Conservation (phyloP, 148 eudicot genomes). For the Rhododendron ovatum region DNA sequence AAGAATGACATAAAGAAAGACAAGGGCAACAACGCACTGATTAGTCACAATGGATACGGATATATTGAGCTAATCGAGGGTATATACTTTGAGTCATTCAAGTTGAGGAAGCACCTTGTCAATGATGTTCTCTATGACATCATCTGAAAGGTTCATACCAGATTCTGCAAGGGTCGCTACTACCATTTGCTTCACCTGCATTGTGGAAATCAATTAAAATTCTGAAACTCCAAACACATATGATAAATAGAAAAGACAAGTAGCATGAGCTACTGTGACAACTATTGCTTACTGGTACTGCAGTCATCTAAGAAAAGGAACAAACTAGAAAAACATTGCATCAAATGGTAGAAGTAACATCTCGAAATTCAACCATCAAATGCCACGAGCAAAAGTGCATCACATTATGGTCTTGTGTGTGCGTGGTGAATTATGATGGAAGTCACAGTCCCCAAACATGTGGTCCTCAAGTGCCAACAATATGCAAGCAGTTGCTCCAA, state of each 20-base stretch:
- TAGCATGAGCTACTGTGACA: not conserved
- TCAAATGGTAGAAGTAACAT: not conserved
- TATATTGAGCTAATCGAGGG: not conserved
- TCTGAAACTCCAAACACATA: not conserved
- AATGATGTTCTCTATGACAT: conserved; percentile 61
- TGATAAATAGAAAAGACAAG: not conserved
- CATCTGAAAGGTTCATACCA: conserved; percentile 64
- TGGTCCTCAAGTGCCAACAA: not conserved
- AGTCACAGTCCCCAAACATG: not conserved
- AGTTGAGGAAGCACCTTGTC: conserved; percentile 40
- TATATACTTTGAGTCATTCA: not conserved
- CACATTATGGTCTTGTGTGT: not conserved
- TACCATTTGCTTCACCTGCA: conserved; percentile 73
- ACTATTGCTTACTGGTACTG: not conserved
- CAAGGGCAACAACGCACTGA: not conserved
- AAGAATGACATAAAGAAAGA: not conserved
- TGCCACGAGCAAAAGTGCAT: not conserved
- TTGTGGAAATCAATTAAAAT: not conserved
- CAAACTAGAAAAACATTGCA: not conserved
- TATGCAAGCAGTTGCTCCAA: not conserved
- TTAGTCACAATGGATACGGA: not conserved
- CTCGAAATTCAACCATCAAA: not conserved
- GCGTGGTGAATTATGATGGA: not conserved
- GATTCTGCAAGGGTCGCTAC: conserved; percentile 68
- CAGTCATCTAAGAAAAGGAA: not conserved